Percentiles rank a stretch among this genome's conserved stretches.
Evolutionary conservation across 2,329 filamentous ascomycete genomes (phyloP).

Genomic region (Xylariaceae sp.): DNA sequence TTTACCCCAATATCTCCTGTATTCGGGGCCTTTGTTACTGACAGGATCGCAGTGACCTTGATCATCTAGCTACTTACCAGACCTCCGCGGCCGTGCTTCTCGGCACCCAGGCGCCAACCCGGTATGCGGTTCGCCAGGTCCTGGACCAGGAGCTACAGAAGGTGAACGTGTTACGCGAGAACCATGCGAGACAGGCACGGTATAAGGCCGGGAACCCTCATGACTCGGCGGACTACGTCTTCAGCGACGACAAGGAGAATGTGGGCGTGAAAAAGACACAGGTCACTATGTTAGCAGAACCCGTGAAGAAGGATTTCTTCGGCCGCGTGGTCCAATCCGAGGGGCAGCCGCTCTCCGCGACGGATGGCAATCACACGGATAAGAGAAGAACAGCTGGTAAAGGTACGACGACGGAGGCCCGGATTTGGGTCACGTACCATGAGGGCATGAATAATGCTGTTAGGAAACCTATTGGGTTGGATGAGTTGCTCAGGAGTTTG

Average conservation of each 20-base stretch:
- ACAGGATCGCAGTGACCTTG: conserved; percentile 53
- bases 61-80: conserved; percentile 69
- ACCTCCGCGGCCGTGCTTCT: conserved; percentile 54
- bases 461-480: conserved; percentile 65
- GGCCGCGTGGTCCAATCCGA: conserved; percentile 34
- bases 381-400: conserved; percentile 26
- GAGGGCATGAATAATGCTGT: conserved; percentile 77
- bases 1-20: background rate
- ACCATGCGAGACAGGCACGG: conserved; percentile 59
- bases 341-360: conserved; percentile 33
- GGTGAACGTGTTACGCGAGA: conserved; percentile 61
- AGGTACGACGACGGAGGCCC: conserved; percentile 42
- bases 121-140: conserved; percentile 91
- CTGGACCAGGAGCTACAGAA: conserved; percentile 84
- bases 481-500: conserved; percentile 59
- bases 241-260: conserved; percentile 38
- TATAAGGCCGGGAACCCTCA: conserved; percentile 48
- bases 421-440: conserved; percentile 70
- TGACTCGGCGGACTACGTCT: conserved; percentile 22
- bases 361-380: conserved; percentile 33
- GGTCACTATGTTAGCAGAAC: conserved; percentile 25
- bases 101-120: conserved; percentile 62
- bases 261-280: conserved; percentile 20
- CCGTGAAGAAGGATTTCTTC: conserved; percentile 39
- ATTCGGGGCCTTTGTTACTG: background rate